Evolutionary conservation across 768 basidiomycete genomes (phyloP).

Genomic region (Calocybe indica): DNA sequence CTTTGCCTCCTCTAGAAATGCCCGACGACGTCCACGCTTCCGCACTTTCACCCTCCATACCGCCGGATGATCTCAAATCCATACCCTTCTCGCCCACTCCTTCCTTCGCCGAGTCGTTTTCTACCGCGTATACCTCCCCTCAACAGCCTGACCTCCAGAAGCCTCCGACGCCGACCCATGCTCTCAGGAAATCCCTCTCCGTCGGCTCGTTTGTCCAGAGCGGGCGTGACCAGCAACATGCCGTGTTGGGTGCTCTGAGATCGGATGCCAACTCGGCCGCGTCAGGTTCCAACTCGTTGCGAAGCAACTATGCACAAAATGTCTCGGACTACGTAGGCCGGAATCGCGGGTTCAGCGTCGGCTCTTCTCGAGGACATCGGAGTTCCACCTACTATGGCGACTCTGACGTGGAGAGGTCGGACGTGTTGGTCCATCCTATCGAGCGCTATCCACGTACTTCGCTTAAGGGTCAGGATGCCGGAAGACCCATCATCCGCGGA

Average conservation of each 20-base stretch:
- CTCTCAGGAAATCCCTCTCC: conserved; percentile 68
- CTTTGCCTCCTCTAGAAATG: conserved; percentile 20
- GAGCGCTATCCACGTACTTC: conserved; percentile 44
- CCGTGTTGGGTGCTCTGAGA: not conserved
- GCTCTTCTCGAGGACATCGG: conserved; percentile 18
- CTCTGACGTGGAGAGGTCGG: conserved; percentile 51
- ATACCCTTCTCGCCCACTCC: conserved; percentile 22
- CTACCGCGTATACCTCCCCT: conserved; percentile 36
- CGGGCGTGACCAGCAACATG: conserved; percentile 26
- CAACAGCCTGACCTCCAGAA: conserved; percentile 17
- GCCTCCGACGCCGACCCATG: conserved; percentile 22
- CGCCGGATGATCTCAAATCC: conserved; percentile 2
- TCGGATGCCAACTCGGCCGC: conserved; percentile 4
- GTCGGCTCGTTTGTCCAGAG: conserved; percentile 67
- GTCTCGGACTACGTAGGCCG: conserved; percentile 19
- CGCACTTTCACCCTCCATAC: not conserved
- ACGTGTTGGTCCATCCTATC: conserved; percentile 30
- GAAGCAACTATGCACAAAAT: conserved; percentile 11
- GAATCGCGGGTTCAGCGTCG: conserved; percentile 51
- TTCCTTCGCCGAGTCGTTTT: conserved; percentile 35
- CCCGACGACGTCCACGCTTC: conserved; percentile 5
- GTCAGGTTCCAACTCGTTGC: conserved; percentile 5
- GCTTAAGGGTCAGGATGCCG: conserved; percentile 38
- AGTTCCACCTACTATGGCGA: conserved; percentile 22
- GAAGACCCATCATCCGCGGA: conserved; percentile 38